Evolutionary conservation across 192 early-diverging fungal species (phyloP), one percentile per base, ranked within the genome.

Genomic region (Linnemannia elongata): DNA sequence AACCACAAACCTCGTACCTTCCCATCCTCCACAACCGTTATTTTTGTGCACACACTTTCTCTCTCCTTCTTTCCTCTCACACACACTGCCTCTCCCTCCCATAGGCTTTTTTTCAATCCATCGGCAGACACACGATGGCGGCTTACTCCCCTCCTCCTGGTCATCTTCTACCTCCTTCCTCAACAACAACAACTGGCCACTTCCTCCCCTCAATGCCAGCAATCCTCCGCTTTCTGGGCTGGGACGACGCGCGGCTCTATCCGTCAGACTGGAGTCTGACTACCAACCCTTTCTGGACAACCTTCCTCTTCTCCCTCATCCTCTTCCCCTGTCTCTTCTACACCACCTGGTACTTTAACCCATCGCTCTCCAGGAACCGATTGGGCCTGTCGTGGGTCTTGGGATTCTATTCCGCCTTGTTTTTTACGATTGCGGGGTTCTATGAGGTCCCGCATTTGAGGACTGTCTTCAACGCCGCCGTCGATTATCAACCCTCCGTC

Each of bases 311-410:
- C 54, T 77, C 83, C 13, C 15, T 86, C 55, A 8, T 81, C 22
- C 9, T 41, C 47, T 80, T 77, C 27, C 85, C 85, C 24, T 87
- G 79, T 49, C 76, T 87, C 12, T 87, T 87, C 76, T 87, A 87
- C 33, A 39, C 74, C 7, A 87, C 80, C 39, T 87, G 85, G 85
- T 78, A 49, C 57, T n/a, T 87, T 18, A 87, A 87, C 54, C 85
- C 85, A 18, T 81, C 79, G 20, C 33, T 87, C 3, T 71, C 76
- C 68, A 87, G 78, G 10, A 87, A 87, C 52, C 55, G 85, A n/a
- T 52, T 81, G 60, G 85, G 85, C 15, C 76, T 87, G n/a, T 87
- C 85, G 33, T 87, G 85, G 85, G 85, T 81, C 24, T 20, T 81
- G 20, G 80, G 85, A 0, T 87, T 87, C 18, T 87, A 78, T 44